phyloP scores from a whole-genome alignment of 2,329 filamentous ascomycete genomes.

The Venturia nashicola region DNA sequence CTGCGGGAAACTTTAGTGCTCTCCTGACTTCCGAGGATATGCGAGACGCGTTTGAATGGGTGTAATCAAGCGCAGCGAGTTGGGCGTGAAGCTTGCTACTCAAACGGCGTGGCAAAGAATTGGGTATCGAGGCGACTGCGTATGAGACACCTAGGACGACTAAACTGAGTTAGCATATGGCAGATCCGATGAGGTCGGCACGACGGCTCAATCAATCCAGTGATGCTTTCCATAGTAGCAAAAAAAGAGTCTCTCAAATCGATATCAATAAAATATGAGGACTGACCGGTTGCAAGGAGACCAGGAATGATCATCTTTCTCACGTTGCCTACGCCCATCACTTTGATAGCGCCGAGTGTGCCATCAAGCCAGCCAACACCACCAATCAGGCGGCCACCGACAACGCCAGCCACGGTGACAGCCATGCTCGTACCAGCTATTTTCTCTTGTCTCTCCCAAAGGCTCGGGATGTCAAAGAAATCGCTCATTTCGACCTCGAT shows the following conservation, averaged over 20 bases:
- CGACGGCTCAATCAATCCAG: too few relatives aligned
- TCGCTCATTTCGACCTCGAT: constrained; percentile 82
- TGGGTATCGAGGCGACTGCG: constrained; percentile 74
- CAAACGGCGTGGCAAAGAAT: constrained; percentile 75
- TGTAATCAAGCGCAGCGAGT: constrained; percentile 76
- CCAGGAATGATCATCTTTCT: constrained; percentile 72
- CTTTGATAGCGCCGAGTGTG: constrained; percentile 63
- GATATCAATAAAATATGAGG: too few relatives aligned
- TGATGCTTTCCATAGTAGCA: too few relatives aligned
- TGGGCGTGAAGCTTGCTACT: constrained; percentile 73
- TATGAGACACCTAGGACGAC: constrained; percentile 67
- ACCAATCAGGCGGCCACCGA: constrained; percentile 71
- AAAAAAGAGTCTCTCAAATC: neutral
- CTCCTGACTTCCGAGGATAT: constrained; percentile 80
- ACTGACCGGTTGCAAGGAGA: constrained; percentile 65
- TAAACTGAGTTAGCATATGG: constrained; percentile 23
- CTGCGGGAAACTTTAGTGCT: constrained; percentile 76
- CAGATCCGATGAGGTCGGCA: too few relatives aligned
- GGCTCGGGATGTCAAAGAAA: constrained; percentile 76
- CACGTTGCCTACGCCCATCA: constrained; percentile 71
- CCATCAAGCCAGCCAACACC: constrained; percentile 85
- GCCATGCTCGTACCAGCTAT: constrained; percentile 89
- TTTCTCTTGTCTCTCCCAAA: constrained; percentile 89
- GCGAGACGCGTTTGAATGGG: constrained; percentile 74
- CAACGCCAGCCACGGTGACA: constrained; percentile 75